These are phyloP conservation scores for Candida nonsorbophila DNA, from an alignment of 805 yeast species.

Conservation along the genomic window DNA sequence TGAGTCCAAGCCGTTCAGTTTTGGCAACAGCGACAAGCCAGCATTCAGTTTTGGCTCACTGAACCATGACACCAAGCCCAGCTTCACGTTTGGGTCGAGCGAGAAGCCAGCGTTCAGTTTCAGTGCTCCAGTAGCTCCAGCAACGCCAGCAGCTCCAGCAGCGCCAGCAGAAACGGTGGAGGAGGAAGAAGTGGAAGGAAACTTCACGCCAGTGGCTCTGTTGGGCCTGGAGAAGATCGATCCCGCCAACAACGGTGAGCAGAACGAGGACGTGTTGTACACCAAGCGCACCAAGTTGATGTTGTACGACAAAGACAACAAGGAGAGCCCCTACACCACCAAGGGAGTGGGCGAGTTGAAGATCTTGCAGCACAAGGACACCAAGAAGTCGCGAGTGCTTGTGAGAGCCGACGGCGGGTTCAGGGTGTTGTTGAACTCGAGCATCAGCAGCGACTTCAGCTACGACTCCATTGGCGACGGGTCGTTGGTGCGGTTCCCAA, in stretches of 20 bases:
- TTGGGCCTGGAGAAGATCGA: slow-evolving; percentile 37
- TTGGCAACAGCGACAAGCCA: slow-evolving; percentile 12
- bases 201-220: slow-evolving; percentile 22
- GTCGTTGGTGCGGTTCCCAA: slow-evolving; percentile 62
- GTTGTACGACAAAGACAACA: slow-evolving; percentile 46
- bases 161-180: slow-evolving; percentile 24
- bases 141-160: slow-evolving; percentile 5
- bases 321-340: slow-evolving; percentile 46
- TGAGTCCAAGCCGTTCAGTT: slow-evolving; percentile 8
- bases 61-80: slow-evolving; percentile 13
- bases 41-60: slow-evolving; percentile 18
- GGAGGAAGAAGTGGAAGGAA: slow-evolving; percentile 43
- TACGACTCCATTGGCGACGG: slow-evolving; percentile 65
- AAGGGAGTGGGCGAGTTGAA: slow-evolving; percentile 83
- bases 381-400: slow-evolving; percentile 62
- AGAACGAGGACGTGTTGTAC: slow-evolving; percentile 60
- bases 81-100: slow-evolving; percentile 14
- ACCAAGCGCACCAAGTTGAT: slow-evolving; percentile 69
- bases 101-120: slow-evolving; percentile 18
- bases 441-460: slow-evolving; percentile 50
- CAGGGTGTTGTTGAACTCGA: slow-evolving; percentile 67
- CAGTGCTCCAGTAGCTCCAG: slow-evolving; percentile 7
- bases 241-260: slow-evolving; percentile 65
- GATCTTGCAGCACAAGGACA: slow-evolving; percentile 55
- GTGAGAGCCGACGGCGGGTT: slow-evolving; percentile 88